Evolutionary conservation across 108 stramenopile genomes (phyloP).

Genomic region (Pseudonitzschia pungens): DNA sequence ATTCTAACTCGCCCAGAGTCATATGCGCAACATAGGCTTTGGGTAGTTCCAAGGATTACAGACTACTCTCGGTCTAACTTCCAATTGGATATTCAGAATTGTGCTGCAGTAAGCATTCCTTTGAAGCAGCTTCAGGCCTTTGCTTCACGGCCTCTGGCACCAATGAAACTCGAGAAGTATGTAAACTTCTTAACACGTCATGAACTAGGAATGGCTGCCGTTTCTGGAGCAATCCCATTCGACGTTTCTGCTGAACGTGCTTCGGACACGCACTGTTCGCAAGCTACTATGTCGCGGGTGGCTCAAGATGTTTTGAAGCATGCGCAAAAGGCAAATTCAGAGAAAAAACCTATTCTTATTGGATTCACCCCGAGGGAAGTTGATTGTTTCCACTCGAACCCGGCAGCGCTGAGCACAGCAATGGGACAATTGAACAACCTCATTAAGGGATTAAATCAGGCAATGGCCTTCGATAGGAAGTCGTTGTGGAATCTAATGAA

Average conservation of each 20-base stretch:
- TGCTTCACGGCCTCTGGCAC: slow-evolving; percentile 80
- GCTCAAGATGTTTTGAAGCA: slow-evolving; percentile 78
- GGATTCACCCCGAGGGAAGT: slow-evolving; percentile 83
- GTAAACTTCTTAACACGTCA: slow-evolving; percentile 62
- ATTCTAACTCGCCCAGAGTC: slow-evolving; percentile 70
- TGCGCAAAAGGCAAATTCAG: slow-evolving; percentile 72
- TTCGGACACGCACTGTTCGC: slow-evolving; percentile 83
- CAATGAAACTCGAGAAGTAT: slow-evolving; percentile 84
- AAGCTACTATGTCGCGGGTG: slow-evolving; percentile 84
- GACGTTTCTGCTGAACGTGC: slow-evolving; percentile 70
- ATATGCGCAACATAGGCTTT: slow-evolving; percentile 78
- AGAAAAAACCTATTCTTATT: slow-evolving; percentile 75
- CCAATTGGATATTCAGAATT: slow-evolving; percentile 83
- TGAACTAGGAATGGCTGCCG: slow-evolving; percentile 62
- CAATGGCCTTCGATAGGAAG: slow-evolving; percentile 89
- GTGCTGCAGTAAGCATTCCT: slow-evolving; percentile 88
- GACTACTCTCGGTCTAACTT: slow-evolving; percentile 80
- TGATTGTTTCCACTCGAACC: slow-evolving; percentile 68
- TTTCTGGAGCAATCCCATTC: slow-evolving; percentile 78
- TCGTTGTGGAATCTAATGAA: slow-evolving; percentile 90
- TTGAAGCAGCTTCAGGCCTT: slow-evolving; percentile 86
- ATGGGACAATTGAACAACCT: slow-evolving; percentile 72
- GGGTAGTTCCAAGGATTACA: slow-evolving; percentile 83
- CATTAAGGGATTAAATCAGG: slow-evolving; percentile 75
- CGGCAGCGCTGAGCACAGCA: slow-evolving; percentile 62